Conservation (phyloP, 352 stramenopile genomes). For the Globisporangium takayamanum region DNA sequence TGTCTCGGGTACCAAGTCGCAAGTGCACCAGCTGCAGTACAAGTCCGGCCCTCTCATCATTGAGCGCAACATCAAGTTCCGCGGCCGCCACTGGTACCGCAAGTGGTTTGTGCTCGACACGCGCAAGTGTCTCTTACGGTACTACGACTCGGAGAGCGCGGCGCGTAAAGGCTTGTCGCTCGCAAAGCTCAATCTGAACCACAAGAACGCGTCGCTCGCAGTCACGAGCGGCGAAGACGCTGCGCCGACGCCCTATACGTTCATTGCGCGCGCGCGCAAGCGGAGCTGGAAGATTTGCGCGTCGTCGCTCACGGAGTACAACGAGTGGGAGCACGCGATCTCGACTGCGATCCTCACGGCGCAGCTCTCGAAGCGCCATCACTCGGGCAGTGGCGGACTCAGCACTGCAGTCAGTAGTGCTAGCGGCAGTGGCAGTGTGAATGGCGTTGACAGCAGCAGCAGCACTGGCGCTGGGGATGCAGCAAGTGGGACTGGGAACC, state of each 20-base stretch:
- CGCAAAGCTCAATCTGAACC: slow-evolving; percentile 55
- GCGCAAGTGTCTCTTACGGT: slow-evolving; percentile 54
- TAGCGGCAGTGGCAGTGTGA: background rate
- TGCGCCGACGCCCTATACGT: slow-evolving; percentile 60
- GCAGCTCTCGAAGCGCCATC: slow-evolving; percentile 37
- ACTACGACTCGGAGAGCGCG: slow-evolving; percentile 66
- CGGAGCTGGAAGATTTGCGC: slow-evolving; percentile 71
- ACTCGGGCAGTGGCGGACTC: slow-evolving; percentile 24
- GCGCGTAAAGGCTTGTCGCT: slow-evolving; percentile 48
- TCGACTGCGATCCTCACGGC: slow-evolving; percentile 57
- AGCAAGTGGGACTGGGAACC: background rate
- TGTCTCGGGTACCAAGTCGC: slow-evolving; percentile 17
- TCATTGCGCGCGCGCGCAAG: slow-evolving; percentile 56
- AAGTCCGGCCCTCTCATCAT: slow-evolving; percentile 62
- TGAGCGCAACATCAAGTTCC: slow-evolving; percentile 66
- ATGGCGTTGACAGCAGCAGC: background rate
- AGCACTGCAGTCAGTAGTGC: background rate
- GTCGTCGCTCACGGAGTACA: slow-evolving; percentile 41
- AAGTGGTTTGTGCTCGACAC: slow-evolving; percentile 77
- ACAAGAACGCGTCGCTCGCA: slow-evolving; percentile 53
- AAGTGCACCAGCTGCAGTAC: slow-evolving; percentile 18
- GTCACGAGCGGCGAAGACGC: slow-evolving; percentile 60
- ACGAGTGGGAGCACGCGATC: slow-evolving; percentile 71
- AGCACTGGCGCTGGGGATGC: background rate
- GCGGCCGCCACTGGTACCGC: slow-evolving; percentile 65